A percentile compares a stretch with the other conserved stretches of the same genome.
Conservation (phyloP, 2,329 filamentous ascomycete genomes). For the Paraphaeosphaeria minitans region DNA sequence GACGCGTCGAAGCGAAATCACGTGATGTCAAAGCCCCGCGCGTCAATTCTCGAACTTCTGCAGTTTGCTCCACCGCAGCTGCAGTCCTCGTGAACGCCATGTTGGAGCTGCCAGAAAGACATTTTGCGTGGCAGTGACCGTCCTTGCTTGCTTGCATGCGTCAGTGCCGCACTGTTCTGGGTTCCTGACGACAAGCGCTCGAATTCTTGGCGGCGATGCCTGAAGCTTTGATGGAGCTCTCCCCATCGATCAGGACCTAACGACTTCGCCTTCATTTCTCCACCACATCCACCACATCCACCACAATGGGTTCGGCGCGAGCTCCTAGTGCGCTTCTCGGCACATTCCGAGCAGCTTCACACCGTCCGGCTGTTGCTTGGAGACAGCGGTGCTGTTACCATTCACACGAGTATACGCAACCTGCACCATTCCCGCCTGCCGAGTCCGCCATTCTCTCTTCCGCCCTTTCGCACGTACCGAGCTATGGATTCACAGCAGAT, state of each 20-base stretch:
- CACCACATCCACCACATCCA: constrained; percentile 14
- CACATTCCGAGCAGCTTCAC: constrained; percentile 30
- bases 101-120: not conserved
- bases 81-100: not conserved
- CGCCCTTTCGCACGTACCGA: constrained; percentile 78
- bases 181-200: constrained; percentile 17
- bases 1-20: constrained; percentile 9
- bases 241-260: constrained; percentile 19
- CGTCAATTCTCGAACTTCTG: not conserved
- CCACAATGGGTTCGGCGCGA: constrained; percentile 38
- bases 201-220: constrained; percentile 26
- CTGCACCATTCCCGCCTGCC: constrained; percentile 67
- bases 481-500: constrained; percentile 78
- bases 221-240: constrained; percentile 20
- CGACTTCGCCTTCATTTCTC: constrained; percentile 16
- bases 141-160: not conserved
- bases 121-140: not conserved
- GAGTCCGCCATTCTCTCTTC: constrained; percentile 80
- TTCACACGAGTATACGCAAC: constrained; percentile 45
- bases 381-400: constrained; percentile 38
- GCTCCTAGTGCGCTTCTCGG: constrained; percentile 30
- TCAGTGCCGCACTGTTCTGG: not conserved
- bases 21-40: not conserved
- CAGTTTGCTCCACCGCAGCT: not conserved
- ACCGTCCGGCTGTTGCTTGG: constrained; percentile 19